These are phyloP conservation scores for Cryphonectria nitschkei DNA, from an alignment of 2,329 filamentous ascomycete genomes.

Conservation along the genomic window DNA sequence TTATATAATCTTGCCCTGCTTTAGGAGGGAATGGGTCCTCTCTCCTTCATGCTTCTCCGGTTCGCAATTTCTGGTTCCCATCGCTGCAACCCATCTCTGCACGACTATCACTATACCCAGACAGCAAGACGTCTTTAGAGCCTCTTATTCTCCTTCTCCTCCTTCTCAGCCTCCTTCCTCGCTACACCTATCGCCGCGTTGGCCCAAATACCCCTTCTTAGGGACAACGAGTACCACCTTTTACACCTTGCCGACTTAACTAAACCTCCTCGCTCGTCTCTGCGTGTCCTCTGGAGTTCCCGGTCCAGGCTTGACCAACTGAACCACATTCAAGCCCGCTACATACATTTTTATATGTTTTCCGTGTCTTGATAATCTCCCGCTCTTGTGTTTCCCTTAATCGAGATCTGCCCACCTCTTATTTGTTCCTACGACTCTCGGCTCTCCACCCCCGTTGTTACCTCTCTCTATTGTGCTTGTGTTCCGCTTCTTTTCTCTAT, in stretches of 20 bases:
- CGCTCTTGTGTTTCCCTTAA: neutral
- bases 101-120: neutral
- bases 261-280: neutral
- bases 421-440: neutral
- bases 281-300: neutral
- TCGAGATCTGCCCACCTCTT: constrained; percentile 4
- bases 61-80: neutral
- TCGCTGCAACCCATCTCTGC: neutral
- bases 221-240: neutral
- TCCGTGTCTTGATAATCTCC: constrained; percentile 13
- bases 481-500: neutral
- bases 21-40: neutral
- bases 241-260: constrained; percentile 6
- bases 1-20: neutral
- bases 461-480: neutral
- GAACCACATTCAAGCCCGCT: neutral
- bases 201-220: neutral
- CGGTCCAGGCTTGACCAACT: neutral
- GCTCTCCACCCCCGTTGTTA: neutral
- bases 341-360: neutral
- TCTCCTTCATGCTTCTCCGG: neutral
- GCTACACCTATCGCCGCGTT: no score
- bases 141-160: neutral
- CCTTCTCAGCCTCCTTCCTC: neutral
- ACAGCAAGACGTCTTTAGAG: neutral